Evolutionary conservation across 2,329 filamentous ascomycete species (phyloP).

Genomic region (Aureobasidium vineae): DNA sequence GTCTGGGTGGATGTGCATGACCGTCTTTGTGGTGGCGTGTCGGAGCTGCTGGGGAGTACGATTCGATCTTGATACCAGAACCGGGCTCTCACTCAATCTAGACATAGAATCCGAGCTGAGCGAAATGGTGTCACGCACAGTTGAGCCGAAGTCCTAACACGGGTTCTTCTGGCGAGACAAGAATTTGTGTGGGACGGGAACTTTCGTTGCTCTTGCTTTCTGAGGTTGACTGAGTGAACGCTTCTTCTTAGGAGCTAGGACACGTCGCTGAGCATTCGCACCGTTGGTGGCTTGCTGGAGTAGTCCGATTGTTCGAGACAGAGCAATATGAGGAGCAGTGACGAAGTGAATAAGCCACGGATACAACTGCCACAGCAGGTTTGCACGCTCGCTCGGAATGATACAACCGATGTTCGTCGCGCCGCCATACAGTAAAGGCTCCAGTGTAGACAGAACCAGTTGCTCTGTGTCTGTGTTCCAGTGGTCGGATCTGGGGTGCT

Average conservation of each 20-base stretch:
- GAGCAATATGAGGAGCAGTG: slow-evolving; percentile 8
- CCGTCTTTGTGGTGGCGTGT: background rate
- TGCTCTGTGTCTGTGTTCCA: slow-evolving; percentile 10
- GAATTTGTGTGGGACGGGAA: slow-evolving; percentile 19
- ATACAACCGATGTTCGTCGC: slow-evolving; percentile 28
- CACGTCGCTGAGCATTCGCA: background rate
- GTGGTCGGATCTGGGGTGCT: background rate
- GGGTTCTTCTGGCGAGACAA: slow-evolving; percentile 10
- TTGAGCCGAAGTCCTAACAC: slow-evolving; percentile 1
- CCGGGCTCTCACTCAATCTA: background rate
- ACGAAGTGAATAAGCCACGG: slow-evolving; percentile 11
- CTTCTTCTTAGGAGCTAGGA: background rate
- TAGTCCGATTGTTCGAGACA: background rate
- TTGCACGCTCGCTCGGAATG: slow-evolving; percentile 13
- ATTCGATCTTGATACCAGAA: no score
- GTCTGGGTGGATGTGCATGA: background rate
- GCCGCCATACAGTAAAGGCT: slow-evolving; percentile 16
- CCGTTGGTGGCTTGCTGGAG: background rate
- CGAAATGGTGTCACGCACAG: background rate
- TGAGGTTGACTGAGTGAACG: background rate
- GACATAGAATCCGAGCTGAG: background rate
- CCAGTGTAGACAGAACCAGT: slow-evolving; percentile 19
- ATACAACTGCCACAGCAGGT: slow-evolving; percentile 27
- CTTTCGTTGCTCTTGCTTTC: background rate
- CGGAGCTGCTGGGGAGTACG: background rate